Evolutionary conservation across 306 rosid genomes (phyloP), one percentile per base, ranked within the genome.

Genomic region (Acacia melanoxylon): DNA sequence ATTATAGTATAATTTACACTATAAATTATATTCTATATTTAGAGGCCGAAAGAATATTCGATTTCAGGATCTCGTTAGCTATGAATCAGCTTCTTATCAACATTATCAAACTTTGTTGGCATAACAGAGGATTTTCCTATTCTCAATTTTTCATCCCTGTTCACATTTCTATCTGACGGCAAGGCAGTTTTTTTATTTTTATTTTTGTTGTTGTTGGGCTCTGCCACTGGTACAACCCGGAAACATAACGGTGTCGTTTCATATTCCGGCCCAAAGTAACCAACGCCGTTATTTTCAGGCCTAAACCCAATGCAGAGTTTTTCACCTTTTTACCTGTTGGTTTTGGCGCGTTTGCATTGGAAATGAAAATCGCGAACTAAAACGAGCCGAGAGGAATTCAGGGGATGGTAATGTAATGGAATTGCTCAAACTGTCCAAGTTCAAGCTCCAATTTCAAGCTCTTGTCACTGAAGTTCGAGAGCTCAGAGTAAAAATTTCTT

Each of bases 401-500:
- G 29, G 33, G 79, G 79, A 19, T 29, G 42, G 72, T 22, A 72
- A 93, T 91, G 72, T 22, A 72, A 93, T 91, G 97, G 98, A 87
- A 72, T 70, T 91, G 83, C 97, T 91, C 11, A 88, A 83, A 84
- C 73, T 93, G 41, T 93, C 97, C 19, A 93, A 90, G 87, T 89
- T 93, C 87, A 93, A 83, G 86, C 94, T 91, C 77, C 97, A 88
- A 78, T 89, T 93, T 58, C 94, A 85, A 75, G 56, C 94, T 25
- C 87, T 90, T 42, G 59, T 90, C 75, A 27, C 92, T 52, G 97
- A 93, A 89, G 88, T 89, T 86, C 90, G 91, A 59, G 92, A 89
- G 41, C 93, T 91, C 78, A 81, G 88, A 89, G 98, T 93, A 86
- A 80, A 69, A 5, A n/a, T 85, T 61, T 75, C 56, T 69, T 31